Base-by-base conservation (phyloP, 2,329 filamentous ascomycete genomes). In the Apiospora rasikravindrae region DNA sequence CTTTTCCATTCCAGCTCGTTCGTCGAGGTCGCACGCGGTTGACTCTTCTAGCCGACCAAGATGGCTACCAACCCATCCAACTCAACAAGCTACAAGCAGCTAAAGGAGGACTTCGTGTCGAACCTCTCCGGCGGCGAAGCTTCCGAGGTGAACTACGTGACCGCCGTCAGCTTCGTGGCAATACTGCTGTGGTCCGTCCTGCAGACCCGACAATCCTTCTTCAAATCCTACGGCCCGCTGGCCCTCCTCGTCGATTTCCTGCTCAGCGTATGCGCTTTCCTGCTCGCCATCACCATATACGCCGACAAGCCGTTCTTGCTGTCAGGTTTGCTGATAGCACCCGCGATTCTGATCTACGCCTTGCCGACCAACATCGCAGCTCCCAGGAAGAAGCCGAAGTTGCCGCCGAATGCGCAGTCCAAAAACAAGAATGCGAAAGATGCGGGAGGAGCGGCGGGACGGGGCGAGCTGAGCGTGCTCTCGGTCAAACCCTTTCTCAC, bases 91-190 rank as follows among this genome's bases (percentile, higher is more conserved):
- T 98, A 98, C 86, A 99, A 98, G 84, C 90, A 93, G 78, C 88
- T 93, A 77, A 99, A 99, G 85, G 95, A 97, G 86, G 94, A 94
- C 80, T 98, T 98, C 82, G 96, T 99, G 79, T 98, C 96, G 71
- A 94, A 95, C 81, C 90, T 98, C 42, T 91, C 92, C 8, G 96
- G 96, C 53, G 94, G 96, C 73, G 88, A 91, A 44, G 91, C 97
- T 73, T 85, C 88, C 76, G 96, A 99, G 81, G 95, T 99, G 84
- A 96, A 95, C 81, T 88, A 90, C 77, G 93, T 98, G 77, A 94
- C 94, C 67, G 88, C 93, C 68, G 92, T 97, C 75, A 94, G 94
- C 80, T 92, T 95, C 79, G 96, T 98, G 70, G 92, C 95, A 69
- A 89, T 95, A 42, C 84, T 98, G 24, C 88, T 98, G 5, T 99